Percentiles rank a stretch among this genome's conserved stretches.
Conservation (phyloP, 2,329 filamentous ascomycete genomes). For the Ophiostoma ulmi region DNA sequence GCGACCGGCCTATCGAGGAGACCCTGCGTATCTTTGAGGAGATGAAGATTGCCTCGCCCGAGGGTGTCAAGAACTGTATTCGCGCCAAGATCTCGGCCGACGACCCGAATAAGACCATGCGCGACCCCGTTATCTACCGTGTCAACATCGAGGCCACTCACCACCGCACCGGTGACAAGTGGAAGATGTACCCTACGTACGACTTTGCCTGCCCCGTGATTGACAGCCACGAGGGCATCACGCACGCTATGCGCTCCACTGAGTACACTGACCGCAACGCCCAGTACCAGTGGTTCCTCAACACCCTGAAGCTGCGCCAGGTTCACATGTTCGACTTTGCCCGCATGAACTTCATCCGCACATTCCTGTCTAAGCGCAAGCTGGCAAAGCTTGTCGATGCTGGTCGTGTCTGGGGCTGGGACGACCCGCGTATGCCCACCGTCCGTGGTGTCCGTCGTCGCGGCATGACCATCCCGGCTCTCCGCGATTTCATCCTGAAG, state of each 20-base stretch:
- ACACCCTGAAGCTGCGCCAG: conserved; percentile 65
- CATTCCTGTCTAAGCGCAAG: conserved; percentile 80
- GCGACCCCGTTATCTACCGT: conserved; percentile 95
- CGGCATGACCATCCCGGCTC: conserved; percentile 71
- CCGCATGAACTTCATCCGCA: conserved; percentile 77
- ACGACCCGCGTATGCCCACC: conserved; percentile 81
- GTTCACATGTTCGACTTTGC: conserved; percentile 84
- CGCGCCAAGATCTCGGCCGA: conserved; percentile 89
- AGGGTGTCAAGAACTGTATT: conserved; percentile 83
- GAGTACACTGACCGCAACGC: conserved; percentile 80
- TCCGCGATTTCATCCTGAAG: conserved; percentile 78
- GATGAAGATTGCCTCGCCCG: conserved; percentile 72
- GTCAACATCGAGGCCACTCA: conserved; percentile 60
- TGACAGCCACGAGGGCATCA: conserved; percentile 75
- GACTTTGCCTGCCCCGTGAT: conserved; percentile 81
- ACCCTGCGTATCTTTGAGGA: conserved; percentile 81
- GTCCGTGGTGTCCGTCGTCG: conserved; percentile 67
- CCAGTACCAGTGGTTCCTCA: conserved; percentile 81
- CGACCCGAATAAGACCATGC: conserved; percentile 90
- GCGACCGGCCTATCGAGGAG: conserved; percentile 74
- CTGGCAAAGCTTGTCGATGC: conserved; percentile 75
- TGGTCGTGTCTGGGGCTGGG: conserved; percentile 75
- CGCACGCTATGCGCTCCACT: conserved; percentile 75
- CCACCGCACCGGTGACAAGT: conserved; percentile 71
- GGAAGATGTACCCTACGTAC: conserved; percentile 86